Evolutionary conservation across 139 green algal genomes (phyloP), one percentile per base, ranked within the genome.

Genomic region (Ettlia oleoabundans): DNA sequence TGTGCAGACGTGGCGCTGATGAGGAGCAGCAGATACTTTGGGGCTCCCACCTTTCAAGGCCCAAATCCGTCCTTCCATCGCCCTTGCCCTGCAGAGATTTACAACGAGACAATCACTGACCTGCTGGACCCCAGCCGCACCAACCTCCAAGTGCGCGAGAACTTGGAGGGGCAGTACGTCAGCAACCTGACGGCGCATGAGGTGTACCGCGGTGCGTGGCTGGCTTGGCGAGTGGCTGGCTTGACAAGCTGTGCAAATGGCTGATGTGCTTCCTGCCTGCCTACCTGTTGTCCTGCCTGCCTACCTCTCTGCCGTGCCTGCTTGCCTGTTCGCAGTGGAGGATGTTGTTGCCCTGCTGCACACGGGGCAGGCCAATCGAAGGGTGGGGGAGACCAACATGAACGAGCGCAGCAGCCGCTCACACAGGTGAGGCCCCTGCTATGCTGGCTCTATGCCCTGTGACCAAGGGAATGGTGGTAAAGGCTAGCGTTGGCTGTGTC

Each of bases 101-200:
- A 99, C 92, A 99, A 99, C 81, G 96, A 99, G 86, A 90, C 86
- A 51, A 94, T 98, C 38, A 93, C 87, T 9, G 95, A 99, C 82
- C 87, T 98, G 66, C 78, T 97, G 28, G 86, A 89, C 70, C 88
- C 92, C 28, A 65, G 21, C 24, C 79, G 79, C 38, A 82, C 41
- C 79, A 87, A 91, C 67, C 77, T 95, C 40, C 78, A 89, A 22
- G 85, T 98, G 53, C 85, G 92, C 21, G 91, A 98, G 82, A 94
- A 98, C 68, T 79, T 86, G 18, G 87, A 91, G 42, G 96, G 94
- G 26, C 88, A 92, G 63, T 97, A 93, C 78, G 96, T 99, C 30
- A 94, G 97, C 61, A 90, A 88, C n/a, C 82, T 97, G 7, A 88
- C 81, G 6, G 94, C 97, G 86, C 82, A 53, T 19, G 43, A 84